phyloP scores from a whole-genome alignment of 208 protist genomes.

The Lotmaria passim region DNA sequence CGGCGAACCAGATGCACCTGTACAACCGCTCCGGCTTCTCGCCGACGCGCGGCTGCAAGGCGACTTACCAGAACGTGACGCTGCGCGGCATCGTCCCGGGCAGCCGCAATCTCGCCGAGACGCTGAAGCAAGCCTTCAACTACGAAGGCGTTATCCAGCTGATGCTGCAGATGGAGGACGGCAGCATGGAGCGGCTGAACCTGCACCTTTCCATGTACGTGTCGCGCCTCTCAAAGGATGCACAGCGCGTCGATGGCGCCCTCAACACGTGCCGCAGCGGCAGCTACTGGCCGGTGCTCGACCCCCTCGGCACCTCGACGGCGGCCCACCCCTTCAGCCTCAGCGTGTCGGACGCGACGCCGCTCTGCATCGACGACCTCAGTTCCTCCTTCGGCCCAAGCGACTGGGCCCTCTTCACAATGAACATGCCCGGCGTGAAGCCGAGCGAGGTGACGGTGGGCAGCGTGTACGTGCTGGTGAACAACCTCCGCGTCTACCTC shows the following conservation, averaged over 20 bases:
- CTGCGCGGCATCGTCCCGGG: slow-evolving; percentile 74
- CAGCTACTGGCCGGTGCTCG: slow-evolving; percentile 81
- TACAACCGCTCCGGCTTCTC: slow-evolving; percentile 77
- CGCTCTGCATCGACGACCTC: slow-evolving; percentile 73
- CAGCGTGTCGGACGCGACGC: slow-evolving; percentile 31
- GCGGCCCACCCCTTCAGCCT: slow-evolving; percentile 64
- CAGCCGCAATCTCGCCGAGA: slow-evolving; percentile 50
- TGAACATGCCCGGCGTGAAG: slow-evolving; percentile 53
- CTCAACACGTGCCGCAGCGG: slow-evolving; percentile 72
- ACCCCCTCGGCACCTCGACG: slow-evolving; percentile 78
- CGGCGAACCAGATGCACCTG: slow-evolving; percentile 57
- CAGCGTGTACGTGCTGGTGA: slow-evolving; percentile 52
- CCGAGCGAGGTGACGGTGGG: slow-evolving; percentile 50
- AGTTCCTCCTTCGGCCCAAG: slow-evolving; percentile 80
- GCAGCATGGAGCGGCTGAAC: slow-evolving; percentile 40
- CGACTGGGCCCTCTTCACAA: slow-evolving; percentile 78
- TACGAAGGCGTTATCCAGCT: slow-evolving; percentile 67
- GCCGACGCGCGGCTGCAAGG: slow-evolving; percentile 53
- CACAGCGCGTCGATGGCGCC: slow-evolving; percentile 38
- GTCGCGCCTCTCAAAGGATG: slow-evolving; percentile 59
- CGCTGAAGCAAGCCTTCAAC: slow-evolving; percentile 53
- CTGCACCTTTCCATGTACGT: slow-evolving; percentile 77
- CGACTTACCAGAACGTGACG: slow-evolving; percentile 82
- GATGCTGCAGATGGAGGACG: slow-evolving; percentile 69
- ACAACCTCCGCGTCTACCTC: slow-evolving; percentile 58